Conservation (phyloP, 1,139 yeast species). For the Suhomyces kunorum region DNA sequence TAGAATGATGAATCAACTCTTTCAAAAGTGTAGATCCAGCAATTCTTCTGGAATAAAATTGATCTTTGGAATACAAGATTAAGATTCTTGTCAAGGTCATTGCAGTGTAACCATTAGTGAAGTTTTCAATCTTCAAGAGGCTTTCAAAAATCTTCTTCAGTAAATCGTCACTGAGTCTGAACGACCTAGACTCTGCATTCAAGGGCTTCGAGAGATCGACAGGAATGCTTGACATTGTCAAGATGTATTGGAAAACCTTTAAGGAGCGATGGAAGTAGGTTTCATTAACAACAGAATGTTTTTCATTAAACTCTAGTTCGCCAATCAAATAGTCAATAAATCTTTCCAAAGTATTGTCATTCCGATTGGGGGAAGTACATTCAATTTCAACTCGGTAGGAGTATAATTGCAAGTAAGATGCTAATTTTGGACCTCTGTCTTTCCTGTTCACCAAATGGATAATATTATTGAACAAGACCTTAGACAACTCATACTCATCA, state of each 20-base stretch:
- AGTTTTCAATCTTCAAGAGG: slow-evolving; percentile 39
- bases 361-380: slow-evolving; percentile 7
- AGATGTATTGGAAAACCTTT: slow-evolving; percentile 48
- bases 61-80: slow-evolving; percentile 53
- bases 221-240: slow-evolving; percentile 21
- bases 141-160: slow-evolving; percentile 43
- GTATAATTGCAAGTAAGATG: slow-evolving; percentile 13
- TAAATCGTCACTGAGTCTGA: slow-evolving; percentile 28
- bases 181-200: slow-evolving; percentile 15
- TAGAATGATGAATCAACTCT: slow-evolving; percentile 20
- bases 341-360: slow-evolving; percentile 24
- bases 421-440: slow-evolving; percentile 15
- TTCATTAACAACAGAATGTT: slow-evolving; percentile 28
- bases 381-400: slow-evolving; percentile 14
- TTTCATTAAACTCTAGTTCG: slow-evolving; percentile 23
- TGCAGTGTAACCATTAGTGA: slow-evolving; percentile 49
- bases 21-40: slow-evolving; percentile 42
- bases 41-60: slow-evolving; percentile 39
- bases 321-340: slow-evolving; percentile 40
- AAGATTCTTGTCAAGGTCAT: slow-evolving; percentile 53
- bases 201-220: slow-evolving; percentile 16
- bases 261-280: slow-evolving; percentile 56
- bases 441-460: slow-evolving; percentile 12
- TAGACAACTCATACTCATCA: slow-evolving; percentile 8
- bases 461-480: slow-evolving; percentile 18